Percentiles rank a stretch among this genome's conserved stretches.
Evolutionary conservation across 164 flowering plant genomes (phyloP).

Genomic region (Macadamia integrifolia): DNA sequence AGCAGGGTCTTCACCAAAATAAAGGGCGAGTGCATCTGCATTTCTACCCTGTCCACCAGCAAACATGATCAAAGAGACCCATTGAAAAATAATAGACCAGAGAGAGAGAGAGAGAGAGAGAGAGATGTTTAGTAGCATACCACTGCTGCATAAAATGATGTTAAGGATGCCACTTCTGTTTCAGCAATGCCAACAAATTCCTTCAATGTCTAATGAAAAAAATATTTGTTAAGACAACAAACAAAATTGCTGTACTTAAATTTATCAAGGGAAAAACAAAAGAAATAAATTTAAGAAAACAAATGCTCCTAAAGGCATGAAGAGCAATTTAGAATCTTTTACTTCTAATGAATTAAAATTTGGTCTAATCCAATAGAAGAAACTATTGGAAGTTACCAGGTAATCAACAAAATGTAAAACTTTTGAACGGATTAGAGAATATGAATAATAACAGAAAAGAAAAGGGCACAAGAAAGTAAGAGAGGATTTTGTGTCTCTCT

Average conservation of each 20-base stretch:
- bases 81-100: constrained; percentile 6
- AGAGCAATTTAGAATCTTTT: too few species aligned
- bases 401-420: too few species aligned
- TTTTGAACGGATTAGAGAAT: too few species aligned
- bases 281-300: not conserved
- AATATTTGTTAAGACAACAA: constrained; percentile 6
- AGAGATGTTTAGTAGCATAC: constrained; percentile 35
- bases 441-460: too few species aligned
- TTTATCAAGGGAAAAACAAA: not conserved
- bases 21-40: constrained; percentile 92
- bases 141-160: constrained; percentile 71
- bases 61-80: constrained; percentile 11
- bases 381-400: too few species aligned
- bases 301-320: too few species aligned
- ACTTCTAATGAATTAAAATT: too few species aligned
- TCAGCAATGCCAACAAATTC: constrained; percentile 70
- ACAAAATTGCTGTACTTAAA: not conserved
- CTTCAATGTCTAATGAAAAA: constrained; percentile 61
- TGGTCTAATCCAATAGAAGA: too few species aligned
- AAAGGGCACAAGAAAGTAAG: too few species aligned
- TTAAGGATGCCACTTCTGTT: constrained; percentile 65
- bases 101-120: constrained; percentile 8
- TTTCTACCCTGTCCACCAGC: constrained; percentile 74
- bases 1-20: constrained; percentile 95
- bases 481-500: too few species aligned